phyloP scores from a whole-genome alignment of 192 early-diverging fungal genomes.

The Coemansia sp. region DNA sequence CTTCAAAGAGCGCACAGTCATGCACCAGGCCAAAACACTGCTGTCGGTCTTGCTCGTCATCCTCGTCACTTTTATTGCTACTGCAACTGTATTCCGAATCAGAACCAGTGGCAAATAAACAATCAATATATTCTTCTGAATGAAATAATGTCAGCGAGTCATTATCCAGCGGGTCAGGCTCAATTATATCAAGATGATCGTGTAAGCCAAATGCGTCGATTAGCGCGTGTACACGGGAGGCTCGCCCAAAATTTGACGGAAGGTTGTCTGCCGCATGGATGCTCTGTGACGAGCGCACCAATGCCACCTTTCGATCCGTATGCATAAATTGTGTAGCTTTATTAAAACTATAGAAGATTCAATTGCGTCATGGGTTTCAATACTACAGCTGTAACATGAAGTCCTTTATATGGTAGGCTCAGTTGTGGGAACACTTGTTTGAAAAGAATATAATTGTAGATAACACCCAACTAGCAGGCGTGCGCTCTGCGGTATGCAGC shows the following conservation, averaged over 20 bases:
- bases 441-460: neutral
- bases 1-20: constrained; percentile 45
- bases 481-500: constrained; percentile 66
- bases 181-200: constrained; percentile 14
- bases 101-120: constrained; percentile 8
- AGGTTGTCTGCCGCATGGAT: constrained; percentile 41
- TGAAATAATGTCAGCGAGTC: constrained; percentile 36
- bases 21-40: constrained; percentile 39
- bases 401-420: no score
- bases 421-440: no score
- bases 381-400: no score
- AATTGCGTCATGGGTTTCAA: no score
- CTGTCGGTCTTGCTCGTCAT: constrained; percentile 1
- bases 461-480: constrained; percentile 9
- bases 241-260: constrained; percentile 38
- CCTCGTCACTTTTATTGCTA: neutral
- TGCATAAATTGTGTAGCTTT: neutral
- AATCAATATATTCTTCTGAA: constrained; percentile 30
- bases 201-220: constrained; percentile 36
- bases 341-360: neutral
- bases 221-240: constrained; percentile 49
- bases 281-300: constrained; percentile 38
- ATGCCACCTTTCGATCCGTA: constrained; percentile 9
- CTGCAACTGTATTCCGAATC: constrained; percentile 3
- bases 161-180: constrained; percentile 17